A percentile compares a stretch with the other conserved stretches of the same genome.
Evolutionary conservation across 305 asterid species (phyloP).

Genomic region (Nicotiana rustica): DNA sequence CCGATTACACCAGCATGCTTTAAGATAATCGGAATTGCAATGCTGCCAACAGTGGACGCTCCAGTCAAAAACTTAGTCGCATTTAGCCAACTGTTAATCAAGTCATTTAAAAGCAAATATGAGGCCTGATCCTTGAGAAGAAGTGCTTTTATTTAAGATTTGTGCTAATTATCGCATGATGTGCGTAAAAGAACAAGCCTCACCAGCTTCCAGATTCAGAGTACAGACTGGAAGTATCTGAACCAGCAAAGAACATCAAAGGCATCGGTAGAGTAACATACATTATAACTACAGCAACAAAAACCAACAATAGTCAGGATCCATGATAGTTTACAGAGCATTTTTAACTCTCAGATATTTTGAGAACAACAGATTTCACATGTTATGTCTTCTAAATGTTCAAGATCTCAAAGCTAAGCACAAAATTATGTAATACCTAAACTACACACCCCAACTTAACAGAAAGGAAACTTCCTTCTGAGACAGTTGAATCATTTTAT

Average conservation of each 20-base stretch:
- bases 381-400: background rate
- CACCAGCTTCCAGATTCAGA: slow-evolving; percentile 76
- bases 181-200: slow-evolving; percentile 23
- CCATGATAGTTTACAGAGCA: background rate
- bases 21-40: slow-evolving; percentile 85
- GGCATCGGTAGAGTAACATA: slow-evolving; percentile 96
- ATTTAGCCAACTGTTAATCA: slow-evolving; percentile 74
- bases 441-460: slow-evolving; percentile 1
- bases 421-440: background rate
- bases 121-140: slow-evolving; percentile 31
- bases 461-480: background rate
- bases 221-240: slow-evolving; percentile 66
- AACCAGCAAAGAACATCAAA: slow-evolving; percentile 83
- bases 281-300: slow-evolving; percentile 71
- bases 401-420: slow-evolving; percentile 8
- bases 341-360: background rate
- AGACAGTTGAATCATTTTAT: background rate
- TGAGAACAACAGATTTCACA: background rate
- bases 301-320: slow-evolving; percentile 39
- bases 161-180: background rate
- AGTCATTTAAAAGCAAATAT: slow-evolving; percentile 23
- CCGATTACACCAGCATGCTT: slow-evolving; percentile 93
- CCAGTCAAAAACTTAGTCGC: slow-evolving; percentile 91
- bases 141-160: background rate
- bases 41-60: slow-evolving; percentile 86